These are phyloP conservation scores for Ensete ventricosum DNA, from an alignment of 176 grass and related monocot genomes.

Conservation along the genomic window DNA sequence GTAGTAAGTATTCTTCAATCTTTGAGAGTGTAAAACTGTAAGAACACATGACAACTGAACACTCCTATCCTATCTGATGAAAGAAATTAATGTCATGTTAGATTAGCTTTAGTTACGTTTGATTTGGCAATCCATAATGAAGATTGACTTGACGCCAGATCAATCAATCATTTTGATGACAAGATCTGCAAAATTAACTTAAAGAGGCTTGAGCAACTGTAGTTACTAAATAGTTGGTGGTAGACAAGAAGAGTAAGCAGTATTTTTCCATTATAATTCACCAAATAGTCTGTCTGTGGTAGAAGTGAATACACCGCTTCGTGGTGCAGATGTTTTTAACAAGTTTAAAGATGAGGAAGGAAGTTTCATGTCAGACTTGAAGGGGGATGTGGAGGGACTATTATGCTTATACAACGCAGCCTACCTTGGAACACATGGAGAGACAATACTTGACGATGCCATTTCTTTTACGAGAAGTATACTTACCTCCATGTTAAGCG, in stretches of 20 bases:
- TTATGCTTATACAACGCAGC: not conserved
- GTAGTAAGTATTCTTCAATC: not conserved
- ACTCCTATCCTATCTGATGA: too few species aligned
- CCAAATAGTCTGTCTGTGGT: too few species aligned
- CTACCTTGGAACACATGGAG: not conserved
- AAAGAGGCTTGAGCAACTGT: too few species aligned
- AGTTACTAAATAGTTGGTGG: not conserved
- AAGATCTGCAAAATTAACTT: too few species aligned
- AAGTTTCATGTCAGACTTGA: not conserved
- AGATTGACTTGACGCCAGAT: too few species aligned
- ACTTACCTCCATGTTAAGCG: not conserved
- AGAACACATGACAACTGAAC: not conserved
- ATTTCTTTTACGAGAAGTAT: not conserved
- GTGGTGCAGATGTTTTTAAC: not conserved
- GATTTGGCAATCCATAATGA: too few species aligned
- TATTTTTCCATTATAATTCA: not conserved
- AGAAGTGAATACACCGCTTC: not conserved
- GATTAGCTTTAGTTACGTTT: too few species aligned
- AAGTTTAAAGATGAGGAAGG: constrained; percentile 11
- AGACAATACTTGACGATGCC: constrained; percentile 16
- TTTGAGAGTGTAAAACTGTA: not conserved
- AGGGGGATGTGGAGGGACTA: not conserved
- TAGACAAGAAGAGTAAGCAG: not conserved
- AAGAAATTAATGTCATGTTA: too few species aligned
- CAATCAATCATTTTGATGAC: too few species aligned